A percentile compares a stretch with the other conserved stretches of the same genome.
Conservation (phyloP, 1,284 basidiomycete species). For the Microbotryum scabiosae region DNA sequence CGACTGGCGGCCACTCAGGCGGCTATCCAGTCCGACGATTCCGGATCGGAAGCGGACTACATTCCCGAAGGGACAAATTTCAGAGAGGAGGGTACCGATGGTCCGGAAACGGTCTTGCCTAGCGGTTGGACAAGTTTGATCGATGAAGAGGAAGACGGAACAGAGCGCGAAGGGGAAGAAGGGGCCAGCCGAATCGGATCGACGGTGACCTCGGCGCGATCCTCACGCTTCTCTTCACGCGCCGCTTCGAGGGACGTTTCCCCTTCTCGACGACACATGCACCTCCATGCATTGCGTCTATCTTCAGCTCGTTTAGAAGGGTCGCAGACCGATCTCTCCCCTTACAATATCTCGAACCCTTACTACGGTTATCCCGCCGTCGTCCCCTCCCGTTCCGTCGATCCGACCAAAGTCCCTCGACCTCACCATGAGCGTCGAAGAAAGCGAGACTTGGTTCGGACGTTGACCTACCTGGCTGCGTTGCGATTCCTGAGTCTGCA, state of each 20-base stretch:
- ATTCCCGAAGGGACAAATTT: not conserved
- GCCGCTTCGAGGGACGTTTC: slow-evolving; percentile 10
- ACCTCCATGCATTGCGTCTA: too few relatives aligned
- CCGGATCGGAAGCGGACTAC: slow-evolving; percentile 4
- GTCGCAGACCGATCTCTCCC: slow-evolving; percentile 20
- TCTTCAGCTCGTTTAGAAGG: too few relatives aligned
- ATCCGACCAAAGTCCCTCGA: slow-evolving; percentile 29
- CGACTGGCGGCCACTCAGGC: slow-evolving; percentile 23
- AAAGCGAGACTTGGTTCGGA: slow-evolving; percentile 60
- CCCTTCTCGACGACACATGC: not conserved
- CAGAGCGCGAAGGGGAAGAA: not conserved
- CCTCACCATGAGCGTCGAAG: slow-evolving; percentile 52
- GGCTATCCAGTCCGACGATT: slow-evolving; percentile 5
- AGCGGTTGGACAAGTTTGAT: not conserved
- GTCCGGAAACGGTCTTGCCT: too few relatives aligned
- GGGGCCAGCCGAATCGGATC: not conserved
- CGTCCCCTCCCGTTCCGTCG: slow-evolving; percentile 33
- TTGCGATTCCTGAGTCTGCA: slow-evolving; percentile 33
- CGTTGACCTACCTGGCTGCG: slow-evolving; percentile 53
- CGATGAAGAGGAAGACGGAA: not conserved
- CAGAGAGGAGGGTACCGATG: not conserved
- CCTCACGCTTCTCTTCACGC: slow-evolving; percentile 18
- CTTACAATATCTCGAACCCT: slow-evolving; percentile 53
- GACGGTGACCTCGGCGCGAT: slow-evolving; percentile 9
- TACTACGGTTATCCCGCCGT: slow-evolving; percentile 71